Evolutionary conservation across 805 yeast species (phyloP).

Genomic region (Sungouiozyma ichnusensis): DNA sequence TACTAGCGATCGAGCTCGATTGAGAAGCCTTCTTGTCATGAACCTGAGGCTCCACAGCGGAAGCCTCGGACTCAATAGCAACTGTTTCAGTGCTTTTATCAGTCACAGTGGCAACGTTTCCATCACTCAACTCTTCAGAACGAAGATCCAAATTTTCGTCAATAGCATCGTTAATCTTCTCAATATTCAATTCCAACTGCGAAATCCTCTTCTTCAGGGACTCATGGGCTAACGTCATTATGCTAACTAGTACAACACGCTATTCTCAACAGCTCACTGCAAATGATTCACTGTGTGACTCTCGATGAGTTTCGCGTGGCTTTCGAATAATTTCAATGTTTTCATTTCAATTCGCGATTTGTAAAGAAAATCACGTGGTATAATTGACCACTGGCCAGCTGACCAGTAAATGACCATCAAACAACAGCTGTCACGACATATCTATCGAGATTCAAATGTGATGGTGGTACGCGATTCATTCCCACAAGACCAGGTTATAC

Average conservation of each 20-base stretch:
- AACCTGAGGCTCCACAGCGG: neutral
- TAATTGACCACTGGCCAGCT: too few species aligned
- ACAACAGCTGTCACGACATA: too few species aligned
- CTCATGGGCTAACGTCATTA: slow-evolving; percentile 20
- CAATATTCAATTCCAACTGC: slow-evolving; percentile 27
- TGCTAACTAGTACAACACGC: too few species aligned
- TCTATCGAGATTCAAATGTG: too few species aligned
- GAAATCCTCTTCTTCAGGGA: slow-evolving; percentile 26
- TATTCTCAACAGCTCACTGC: too few species aligned
- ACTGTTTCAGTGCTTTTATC: neutral
- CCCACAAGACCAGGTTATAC: too few species aligned
- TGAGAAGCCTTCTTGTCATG: neutral
- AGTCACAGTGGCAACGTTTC: neutral
- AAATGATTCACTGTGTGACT: neutral
- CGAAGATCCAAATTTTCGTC: slow-evolving; percentile 24
- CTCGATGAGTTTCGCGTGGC: neutral
- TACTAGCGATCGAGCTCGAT: neutral
- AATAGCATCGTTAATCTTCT: slow-evolving; percentile 28
- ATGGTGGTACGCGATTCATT: too few species aligned
- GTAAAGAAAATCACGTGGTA: too few species aligned
- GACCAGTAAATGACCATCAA: too few species aligned
- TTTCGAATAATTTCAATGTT: too few species aligned
- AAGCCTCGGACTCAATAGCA: too few species aligned
- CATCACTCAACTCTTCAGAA: slow-evolving; percentile 1
- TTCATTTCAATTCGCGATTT: too few species aligned